Evolutionary conservation across 2,329 filamentous ascomycete species (phyloP), one percentile per base, ranked within the genome.

Genomic region (Pseudogymnoascus sp.): DNA sequence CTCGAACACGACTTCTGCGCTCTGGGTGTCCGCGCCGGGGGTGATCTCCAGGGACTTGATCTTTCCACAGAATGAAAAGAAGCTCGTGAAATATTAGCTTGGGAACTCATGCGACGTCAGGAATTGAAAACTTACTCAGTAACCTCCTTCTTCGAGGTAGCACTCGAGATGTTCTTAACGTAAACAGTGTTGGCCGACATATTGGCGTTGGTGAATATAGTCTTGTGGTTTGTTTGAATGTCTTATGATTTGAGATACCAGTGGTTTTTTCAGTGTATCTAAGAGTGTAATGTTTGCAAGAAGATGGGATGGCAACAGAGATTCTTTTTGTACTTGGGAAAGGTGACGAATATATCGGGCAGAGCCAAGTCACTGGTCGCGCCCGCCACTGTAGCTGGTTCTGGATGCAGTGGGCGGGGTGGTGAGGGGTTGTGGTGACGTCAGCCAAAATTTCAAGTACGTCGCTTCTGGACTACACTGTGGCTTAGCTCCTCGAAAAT

Each of bases 1-100:
- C 77, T 97, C 94, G 72, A 99, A 99, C 59, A 86, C 92, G 65
- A 99, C 92, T n/a, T 87, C 89, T 62, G 94, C 94, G 58, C 86
- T 86, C 78, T 97, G 91, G 67, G 83, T 80, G 67, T 87, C 82
- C 70, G 85, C 85, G 75, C 79, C 58, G 76, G 77, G 77, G 28
- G 86, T 90, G 71, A 97, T 83, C 63, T 90, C 86, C 74, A 99
- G 82, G 69, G 84, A 83, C 67, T 85, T 86, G 75, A 99, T 96
- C 82, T 97, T 97, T 75, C 94, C 94, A 74, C 91, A 94, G 72
- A 54, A 22, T 37, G 12, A 37, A 33, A 58, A 58, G 57, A 58
- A 58, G 33, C 57, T 58, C 16, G n/a, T 30, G 41, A 3, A 63
- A 57, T 50, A 14, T 54, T 54, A 54, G 47, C 43, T 33, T 1